Conservation (phyloP, 192 early-diverging fungal genomes). For the Coemansia sp. region DNA sequence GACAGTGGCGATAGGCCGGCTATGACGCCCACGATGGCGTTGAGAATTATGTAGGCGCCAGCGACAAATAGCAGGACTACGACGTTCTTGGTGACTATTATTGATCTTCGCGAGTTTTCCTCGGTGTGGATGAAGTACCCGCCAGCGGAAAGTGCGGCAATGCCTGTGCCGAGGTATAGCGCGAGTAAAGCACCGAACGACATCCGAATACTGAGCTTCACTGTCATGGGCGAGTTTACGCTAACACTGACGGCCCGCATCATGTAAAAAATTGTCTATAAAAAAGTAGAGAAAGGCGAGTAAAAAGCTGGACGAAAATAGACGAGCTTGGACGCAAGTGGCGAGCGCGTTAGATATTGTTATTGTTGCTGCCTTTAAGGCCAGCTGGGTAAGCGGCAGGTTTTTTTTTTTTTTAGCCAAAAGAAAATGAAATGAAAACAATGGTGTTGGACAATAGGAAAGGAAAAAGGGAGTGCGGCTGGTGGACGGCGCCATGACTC, state of each 20-base stretch:
- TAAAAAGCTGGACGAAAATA: neutral
- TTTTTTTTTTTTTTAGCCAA: neutral
- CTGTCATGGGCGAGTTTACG: constrained; percentile 17
- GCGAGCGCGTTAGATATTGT: neutral
- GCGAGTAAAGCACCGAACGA: constrained; percentile 16
- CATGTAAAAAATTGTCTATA: neutral
- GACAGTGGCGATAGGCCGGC: constrained; percentile 29
- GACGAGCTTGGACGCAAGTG: neutral
- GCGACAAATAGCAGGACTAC: constrained; percentile 23
- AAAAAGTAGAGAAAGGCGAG: neutral
- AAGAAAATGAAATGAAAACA: neutral
- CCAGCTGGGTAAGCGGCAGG: neutral
- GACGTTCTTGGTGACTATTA: constrained; percentile 35
- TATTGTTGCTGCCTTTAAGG: neutral
- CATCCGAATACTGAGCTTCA: constrained; percentile 23
- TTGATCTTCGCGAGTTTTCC: constrained; percentile 17
- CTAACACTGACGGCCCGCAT: constrained; percentile 10
- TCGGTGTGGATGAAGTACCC: constrained; percentile 27
- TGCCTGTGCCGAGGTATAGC: constrained; percentile 35
- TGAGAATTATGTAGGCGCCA: constrained; percentile 22
- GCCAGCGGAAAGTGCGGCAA: constrained; percentile 16
- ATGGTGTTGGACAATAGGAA: neutral
- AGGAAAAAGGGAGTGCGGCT: neutral
- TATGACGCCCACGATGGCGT: constrained; percentile 18
- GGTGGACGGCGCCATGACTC: neutral